phyloP scores from a whole-genome alignment of 495 filamentous ascomycete species.

The Daldinia grandis region DNA sequence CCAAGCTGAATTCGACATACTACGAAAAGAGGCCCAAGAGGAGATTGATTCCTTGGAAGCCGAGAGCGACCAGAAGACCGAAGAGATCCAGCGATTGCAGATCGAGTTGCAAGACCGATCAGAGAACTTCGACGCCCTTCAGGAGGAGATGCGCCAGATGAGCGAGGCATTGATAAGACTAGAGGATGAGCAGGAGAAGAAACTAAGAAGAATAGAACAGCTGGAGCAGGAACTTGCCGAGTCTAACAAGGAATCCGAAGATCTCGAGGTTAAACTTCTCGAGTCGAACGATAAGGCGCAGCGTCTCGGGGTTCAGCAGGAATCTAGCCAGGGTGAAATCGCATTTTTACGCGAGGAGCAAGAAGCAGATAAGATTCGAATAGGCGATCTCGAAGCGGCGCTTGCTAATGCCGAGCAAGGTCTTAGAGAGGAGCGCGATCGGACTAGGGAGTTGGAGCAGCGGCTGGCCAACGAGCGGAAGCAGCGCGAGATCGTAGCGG shows the following conservation, averaged over 20 bases:
- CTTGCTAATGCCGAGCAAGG: constrained; percentile 76
- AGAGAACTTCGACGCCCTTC: constrained; percentile 84
- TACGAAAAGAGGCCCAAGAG: constrained; percentile 81
- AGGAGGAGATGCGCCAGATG: constrained; percentile 89
- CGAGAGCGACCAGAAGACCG: constrained; percentile 74
- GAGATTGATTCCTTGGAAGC: constrained; percentile 85
- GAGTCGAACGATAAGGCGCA: constrained; percentile 87
- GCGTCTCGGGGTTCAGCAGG: constrained; percentile 85
- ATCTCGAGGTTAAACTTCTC: constrained; percentile 75
- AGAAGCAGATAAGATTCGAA: constrained; percentile 97
- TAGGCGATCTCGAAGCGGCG: constrained; percentile 86
- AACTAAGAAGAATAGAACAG: constrained; percentile 68
- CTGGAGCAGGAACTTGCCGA: constrained; percentile 78
- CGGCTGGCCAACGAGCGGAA: constrained; percentile 79
- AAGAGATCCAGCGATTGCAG: constrained; percentile 76
- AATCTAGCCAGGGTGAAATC: constrained; percentile 92
- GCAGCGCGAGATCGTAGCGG: constrained; percentile 85
- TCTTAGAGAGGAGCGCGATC: constrained; percentile 82
- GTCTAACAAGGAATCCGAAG: constrained; percentile 78
- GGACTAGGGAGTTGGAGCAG: constrained; percentile 78
- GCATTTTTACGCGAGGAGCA: constrained; percentile 96
- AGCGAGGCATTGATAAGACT: constrained; percentile 84
- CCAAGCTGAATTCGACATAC: constrained; percentile 79
- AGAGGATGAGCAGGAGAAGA: constrained; percentile 83
- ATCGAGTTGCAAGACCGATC: constrained; percentile 73